Evolutionary conservation across 1,284 basidiomycete genomes (phyloP).

Genomic region (Wolfiporia cocos): DNA sequence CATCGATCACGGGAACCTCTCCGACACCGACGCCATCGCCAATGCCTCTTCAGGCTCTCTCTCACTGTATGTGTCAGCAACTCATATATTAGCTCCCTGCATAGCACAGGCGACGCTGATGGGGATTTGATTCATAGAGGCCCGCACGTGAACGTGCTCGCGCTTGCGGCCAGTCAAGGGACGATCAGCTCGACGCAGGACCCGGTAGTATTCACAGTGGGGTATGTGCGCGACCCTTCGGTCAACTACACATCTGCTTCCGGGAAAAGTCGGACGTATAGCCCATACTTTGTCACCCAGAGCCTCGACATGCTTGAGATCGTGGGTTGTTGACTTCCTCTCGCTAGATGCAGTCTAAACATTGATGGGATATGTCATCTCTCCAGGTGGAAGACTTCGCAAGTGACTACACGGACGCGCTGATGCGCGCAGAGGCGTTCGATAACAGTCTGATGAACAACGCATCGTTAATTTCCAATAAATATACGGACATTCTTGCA

Average conservation of each 20-base stretch:
- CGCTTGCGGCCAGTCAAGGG: constrained; percentile 17
- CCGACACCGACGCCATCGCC: not conserved
- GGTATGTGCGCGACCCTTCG: constrained; percentile 19
- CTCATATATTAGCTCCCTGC: not conserved
- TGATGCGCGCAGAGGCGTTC: constrained; percentile 16
- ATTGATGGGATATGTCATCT: not conserved
- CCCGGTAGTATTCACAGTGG: constrained; percentile 19
- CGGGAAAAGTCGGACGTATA: constrained; percentile 15
- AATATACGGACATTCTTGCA: constrained; percentile 35
- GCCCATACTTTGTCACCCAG: constrained; percentile 18
- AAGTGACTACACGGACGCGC: constrained; percentile 15
- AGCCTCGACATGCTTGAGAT: constrained; percentile 10
- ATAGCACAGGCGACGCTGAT: not conserved
- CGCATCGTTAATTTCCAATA: constrained; percentile 16
- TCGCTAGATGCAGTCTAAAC: not conserved
- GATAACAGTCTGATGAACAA: constrained; percentile 17
- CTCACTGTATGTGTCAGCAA: too few relatives aligned
- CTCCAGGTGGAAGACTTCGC: constrained; percentile 13
- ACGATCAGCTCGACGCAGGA: constrained; percentile 9
- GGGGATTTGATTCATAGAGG: constrained; percentile 6
- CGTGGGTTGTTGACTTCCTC: constrained; percentile 9
- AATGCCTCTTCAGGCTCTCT: not conserved
- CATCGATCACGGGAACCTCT: too few relatives aligned
- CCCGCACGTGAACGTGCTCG: constrained; percentile 13
- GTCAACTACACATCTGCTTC: constrained; percentile 13